Base-by-base conservation (phyloP, 176 grass and related monocot species). In the Raddia guianensis region DNA sequence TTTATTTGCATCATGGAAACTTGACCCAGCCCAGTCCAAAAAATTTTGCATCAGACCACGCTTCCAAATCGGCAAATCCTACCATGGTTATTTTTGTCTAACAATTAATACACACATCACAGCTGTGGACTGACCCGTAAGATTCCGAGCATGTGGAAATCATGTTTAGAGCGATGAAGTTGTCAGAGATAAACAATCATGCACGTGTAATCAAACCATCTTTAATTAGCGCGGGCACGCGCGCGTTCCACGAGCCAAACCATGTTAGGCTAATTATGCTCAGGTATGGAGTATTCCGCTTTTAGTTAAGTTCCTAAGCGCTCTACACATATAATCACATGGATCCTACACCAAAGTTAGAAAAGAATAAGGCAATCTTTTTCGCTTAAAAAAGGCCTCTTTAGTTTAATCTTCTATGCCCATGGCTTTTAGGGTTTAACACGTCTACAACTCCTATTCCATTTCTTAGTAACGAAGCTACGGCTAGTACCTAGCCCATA, bases 401-500 rank as follows among this genome's bases (percentile, higher is more conserved):
- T 64, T 65, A 80, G 15, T 81, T 76, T 76, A 81, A 63, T 79
- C 52, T 8, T 32, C 5, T 35, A 4, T 45, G 10, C 57, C 10
- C 51, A 62, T 78, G 66, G 61, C 50, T 61, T 86, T 75, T 46
- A 69, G 32, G 70, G 43, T 74, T 74, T 67, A 66, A 16, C 58
- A 82, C 20, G 58, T 16, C n/a, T 55, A 27, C 14, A 48, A 16
- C 33, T 52, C 42, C 12, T 50, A 45, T 45, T 73, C 44, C 53
- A n/a, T 83, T 88, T 73, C 86, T 88, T 84, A 84, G 75, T 48
- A 66, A 52, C 86, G 75, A 88, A 88, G 86, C 75, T 68, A 84
- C 5, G 61, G 43, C 19, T 21, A 78, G 57, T 9, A 62, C 61
- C 5, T 75, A 48, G 9, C 42, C 19, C 51, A 56, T 62, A 50